These are phyloP conservation scores for Podospora bellae-mahoneyi DNA, from an alignment of 495 filamentous ascomycete genomes.

Conservation along the genomic window DNA sequence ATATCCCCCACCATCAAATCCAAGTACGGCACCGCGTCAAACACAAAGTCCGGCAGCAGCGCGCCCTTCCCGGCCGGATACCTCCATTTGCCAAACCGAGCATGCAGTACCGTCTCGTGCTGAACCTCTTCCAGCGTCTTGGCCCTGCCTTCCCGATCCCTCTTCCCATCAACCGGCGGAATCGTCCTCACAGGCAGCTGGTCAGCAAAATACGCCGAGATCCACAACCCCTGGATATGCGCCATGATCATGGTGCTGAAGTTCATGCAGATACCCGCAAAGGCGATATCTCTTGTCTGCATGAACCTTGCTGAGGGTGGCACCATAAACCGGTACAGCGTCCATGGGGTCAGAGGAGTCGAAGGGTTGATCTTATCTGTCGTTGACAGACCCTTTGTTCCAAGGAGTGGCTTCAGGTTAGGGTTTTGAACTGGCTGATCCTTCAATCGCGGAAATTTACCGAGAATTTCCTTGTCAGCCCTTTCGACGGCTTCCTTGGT, in stretches of 20 bases:
- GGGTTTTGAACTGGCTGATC: constrained; percentile 44
- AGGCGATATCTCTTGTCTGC: constrained; percentile 58
- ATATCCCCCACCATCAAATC: constrained; percentile 68
- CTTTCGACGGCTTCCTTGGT: constrained; percentile 25
- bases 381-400: constrained; percentile 34
- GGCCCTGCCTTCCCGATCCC: background rate
- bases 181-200: constrained; percentile 29
- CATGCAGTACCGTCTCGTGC: constrained; percentile 60
- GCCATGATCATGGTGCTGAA: constrained; percentile 61
- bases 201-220: constrained; percentile 56
- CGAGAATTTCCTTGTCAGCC: constrained; percentile 66
- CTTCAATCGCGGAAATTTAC: constrained; percentile 61
- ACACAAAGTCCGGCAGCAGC: constrained; percentile 67
- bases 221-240: constrained; percentile 70
- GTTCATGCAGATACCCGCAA: constrained; percentile 61
- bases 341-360: constrained; percentile 40
- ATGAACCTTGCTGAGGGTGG: constrained; percentile 54
- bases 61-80: constrained; percentile 62
- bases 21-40: constrained; percentile 74
- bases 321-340: constrained; percentile 67
- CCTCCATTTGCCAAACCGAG: constrained; percentile 66
- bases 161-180: constrained; percentile 11
- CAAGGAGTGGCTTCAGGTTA: constrained; percentile 43
- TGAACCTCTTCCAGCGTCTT: constrained; percentile 35
- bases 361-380: constrained; percentile 36